Evolutionary conservation across 2,329 filamentous ascomycete species (phyloP).

Genomic region (Aspergillus pseudoviridinutans): DNA sequence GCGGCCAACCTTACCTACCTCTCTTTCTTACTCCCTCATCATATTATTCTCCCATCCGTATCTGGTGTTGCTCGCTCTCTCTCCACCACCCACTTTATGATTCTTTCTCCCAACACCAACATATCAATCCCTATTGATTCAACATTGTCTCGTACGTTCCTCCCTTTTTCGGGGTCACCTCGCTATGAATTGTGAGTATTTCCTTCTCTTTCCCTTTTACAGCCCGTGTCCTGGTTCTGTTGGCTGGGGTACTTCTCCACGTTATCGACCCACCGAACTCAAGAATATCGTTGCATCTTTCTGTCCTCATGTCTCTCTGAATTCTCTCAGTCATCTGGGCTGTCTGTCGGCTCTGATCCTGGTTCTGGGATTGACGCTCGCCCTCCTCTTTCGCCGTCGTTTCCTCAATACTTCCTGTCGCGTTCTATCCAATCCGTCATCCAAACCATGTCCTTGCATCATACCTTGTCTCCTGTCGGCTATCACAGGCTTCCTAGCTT

Average conservation of each 20-base stretch:
- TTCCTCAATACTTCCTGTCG: conserved; percentile 21
- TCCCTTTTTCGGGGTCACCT: conserved; percentile 45
- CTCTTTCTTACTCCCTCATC: conserved; percentile 35
- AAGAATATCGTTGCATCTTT: conserved; percentile 19
- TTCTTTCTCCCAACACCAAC: conserved; percentile 17
- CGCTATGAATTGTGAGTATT: conserved; percentile 58
- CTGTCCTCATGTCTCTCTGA: conserved; percentile 14
- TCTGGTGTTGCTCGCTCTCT: conserved; percentile 27
- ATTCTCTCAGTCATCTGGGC: conserved; percentile 12
- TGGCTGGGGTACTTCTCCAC: conserved; percentile 38
- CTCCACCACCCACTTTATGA: conserved; percentile 21
- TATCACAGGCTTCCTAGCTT: conserved; percentile 22
- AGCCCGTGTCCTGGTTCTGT: conserved; percentile 30
- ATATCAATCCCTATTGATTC: conserved; percentile 14
- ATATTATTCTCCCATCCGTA: conserved; percentile 25
- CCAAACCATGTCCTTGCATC: conserved; percentile 36
- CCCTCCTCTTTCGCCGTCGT: conserved; percentile 17
- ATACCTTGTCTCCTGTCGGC: conserved; percentile 26
- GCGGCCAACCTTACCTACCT: conserved; percentile 30
- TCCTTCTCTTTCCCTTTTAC: conserved; percentile 29
- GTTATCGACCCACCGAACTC: conserved; percentile 37
- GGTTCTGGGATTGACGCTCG: conserved; percentile 18
- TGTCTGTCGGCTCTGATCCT: conserved; percentile 16
- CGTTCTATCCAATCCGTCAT: conserved; percentile 37
- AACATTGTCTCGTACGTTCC: conserved; percentile 11